Evolutionary conservation across 2,329 filamentous ascomycete genomes (phyloP), one percentile per base, ranked within the genome.

Genomic region (Pestalotiopsis sp.): DNA sequence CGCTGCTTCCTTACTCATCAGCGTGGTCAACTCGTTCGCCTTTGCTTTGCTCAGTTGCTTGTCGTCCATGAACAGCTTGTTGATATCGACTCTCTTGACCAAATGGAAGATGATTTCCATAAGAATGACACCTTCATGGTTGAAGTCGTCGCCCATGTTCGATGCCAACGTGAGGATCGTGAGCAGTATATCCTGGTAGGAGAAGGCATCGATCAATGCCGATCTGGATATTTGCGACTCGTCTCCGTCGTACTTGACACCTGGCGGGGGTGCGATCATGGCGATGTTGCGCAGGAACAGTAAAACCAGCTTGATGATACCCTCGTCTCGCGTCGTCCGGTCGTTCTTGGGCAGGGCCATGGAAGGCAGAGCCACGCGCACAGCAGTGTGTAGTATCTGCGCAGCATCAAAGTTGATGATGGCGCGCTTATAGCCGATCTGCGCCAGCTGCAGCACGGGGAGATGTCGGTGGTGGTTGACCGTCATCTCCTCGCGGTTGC

Each of bases 51-150:
- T 89, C 63, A 93, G 83, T 77, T 95, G 89, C 71, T 89, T 85
- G 67, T 96, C 90, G 72, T 92, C 88, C 88, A 97, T 91, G 78
- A 98, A 98, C 2, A 99, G 83, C 77, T 94, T 93, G 69, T 92
- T 88, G 2, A 92, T 86, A 78, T 97, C 91, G 14, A 98, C 90
- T 23, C 95, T 93, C 79, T 98, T 98, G 69, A 98, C 88, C 1
- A 99, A 80, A 74, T 98, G 94, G 80, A 97, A 99, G 36, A 99
- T 82, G 52, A 95, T 93, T 78, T 99, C 96, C 81, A 99, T 89
- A 25, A 98, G 81, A n/a, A 94, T 87, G 2, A 95, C 90, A 77
- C 98, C 95, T 74, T 98, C 94, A 17, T 91, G 90, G 70, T 92
- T 90, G 79, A 98, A 99, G 74, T 98, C 95, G 56, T 98, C 94